phyloP scores from a whole-genome alignment of 2,329 filamentous ascomycete species.

The Cordyceps farinosa region DNA sequence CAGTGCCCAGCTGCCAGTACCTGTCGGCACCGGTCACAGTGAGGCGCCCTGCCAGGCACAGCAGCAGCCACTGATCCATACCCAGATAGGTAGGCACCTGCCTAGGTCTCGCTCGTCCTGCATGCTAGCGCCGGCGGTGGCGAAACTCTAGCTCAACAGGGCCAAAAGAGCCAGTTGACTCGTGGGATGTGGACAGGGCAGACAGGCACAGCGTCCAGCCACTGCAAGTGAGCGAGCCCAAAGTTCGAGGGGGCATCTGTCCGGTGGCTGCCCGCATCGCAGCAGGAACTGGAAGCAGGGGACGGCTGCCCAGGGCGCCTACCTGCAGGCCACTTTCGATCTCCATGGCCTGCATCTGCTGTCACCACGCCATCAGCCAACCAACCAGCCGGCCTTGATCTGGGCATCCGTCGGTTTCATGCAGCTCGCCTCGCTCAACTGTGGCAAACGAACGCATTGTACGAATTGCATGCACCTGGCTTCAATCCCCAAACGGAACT shows the following conservation, averaged over 20 bases:
- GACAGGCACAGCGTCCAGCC: not conserved
- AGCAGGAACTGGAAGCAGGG: not conserved
- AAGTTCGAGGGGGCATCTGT: not conserved
- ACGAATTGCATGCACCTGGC: not conserved
- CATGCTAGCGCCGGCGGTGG: slow-evolving; percentile 4
- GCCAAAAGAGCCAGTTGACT: not conserved
- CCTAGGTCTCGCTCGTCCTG: not conserved
- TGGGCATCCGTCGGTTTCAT: not conserved
- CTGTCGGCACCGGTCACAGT: not conserved
- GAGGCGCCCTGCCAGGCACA: not conserved
- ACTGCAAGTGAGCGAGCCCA: too few relatives aligned
- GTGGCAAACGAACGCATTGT: too few relatives aligned
- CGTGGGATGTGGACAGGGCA: not conserved
- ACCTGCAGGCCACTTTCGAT: slow-evolving; percentile 3
- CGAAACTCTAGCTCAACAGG: slow-evolving; percentile 8
- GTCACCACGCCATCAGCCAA: not conserved
- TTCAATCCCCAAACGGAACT: not conserved
- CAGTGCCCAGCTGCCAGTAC: not conserved
- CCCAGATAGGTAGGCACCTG: not conserved
- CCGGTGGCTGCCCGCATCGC: too few relatives aligned
- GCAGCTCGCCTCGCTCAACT: not conserved
- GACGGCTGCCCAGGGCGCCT: not conserved
- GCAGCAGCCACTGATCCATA: not conserved
- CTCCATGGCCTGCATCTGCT: not conserved
- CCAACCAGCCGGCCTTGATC: not conserved